Conservation (phyloP, 345 rosid genomes). For the Crucihimalaya himalaica region DNA sequence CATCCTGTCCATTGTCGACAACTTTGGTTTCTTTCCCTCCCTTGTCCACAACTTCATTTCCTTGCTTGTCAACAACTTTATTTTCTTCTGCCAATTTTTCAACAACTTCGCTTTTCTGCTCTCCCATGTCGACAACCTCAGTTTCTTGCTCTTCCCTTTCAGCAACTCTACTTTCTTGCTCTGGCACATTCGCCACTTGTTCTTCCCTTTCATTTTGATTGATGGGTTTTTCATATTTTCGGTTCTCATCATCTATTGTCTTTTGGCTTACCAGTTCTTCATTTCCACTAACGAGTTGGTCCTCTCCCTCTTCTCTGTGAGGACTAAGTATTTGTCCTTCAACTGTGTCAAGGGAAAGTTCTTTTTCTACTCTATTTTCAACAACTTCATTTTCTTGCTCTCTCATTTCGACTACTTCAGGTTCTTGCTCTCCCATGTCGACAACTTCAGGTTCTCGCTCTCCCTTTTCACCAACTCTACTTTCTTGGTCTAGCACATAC, state of each 20-base stretch:
- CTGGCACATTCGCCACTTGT: not conserved
- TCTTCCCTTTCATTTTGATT: not conserved
- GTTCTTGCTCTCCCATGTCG: not conserved
- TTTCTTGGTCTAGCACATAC: slow-evolving; percentile 1
- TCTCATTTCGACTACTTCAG: not conserved
- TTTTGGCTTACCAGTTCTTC: not conserved
- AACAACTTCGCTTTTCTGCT: not conserved
- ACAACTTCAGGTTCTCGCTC: not conserved
- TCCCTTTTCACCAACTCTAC: not conserved
- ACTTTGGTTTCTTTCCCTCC: not conserved
- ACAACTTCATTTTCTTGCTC: not conserved
- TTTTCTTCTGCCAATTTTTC: not conserved
- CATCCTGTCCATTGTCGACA: too few species aligned
- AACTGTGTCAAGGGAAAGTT: not conserved
- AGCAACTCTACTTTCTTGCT: not conserved
- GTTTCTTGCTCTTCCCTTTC: not conserved
- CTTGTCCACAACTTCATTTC: not conserved
- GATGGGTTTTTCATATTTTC: not conserved
- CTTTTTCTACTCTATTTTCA: not conserved
- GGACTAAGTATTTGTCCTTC: not conserved
- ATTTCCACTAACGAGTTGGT: not conserved
- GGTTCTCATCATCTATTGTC: slow-evolving; percentile 1
- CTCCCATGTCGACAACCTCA: not conserved
- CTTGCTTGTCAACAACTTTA: not conserved
- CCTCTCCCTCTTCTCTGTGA: not conserved